A percentile compares a stretch with the other conserved stretches of the same genome.
phyloP scores from a whole-genome alignment of 345 rosid species.

The Pistacia vera region DNA sequence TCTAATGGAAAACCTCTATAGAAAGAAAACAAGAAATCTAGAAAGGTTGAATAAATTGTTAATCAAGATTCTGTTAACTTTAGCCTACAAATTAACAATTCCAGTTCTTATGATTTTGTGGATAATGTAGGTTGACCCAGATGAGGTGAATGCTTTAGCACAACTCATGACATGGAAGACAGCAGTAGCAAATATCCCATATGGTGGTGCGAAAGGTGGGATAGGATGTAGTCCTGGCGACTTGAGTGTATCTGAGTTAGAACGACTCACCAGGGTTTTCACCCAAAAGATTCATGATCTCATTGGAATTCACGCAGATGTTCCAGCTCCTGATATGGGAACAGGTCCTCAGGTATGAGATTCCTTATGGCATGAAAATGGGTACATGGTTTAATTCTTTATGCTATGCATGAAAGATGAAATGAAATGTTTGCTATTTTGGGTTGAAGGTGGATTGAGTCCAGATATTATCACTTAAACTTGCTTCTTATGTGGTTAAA shows the following conservation, averaged over 20 bases:
- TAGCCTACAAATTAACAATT: background rate
- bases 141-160: constrained; percentile 95
- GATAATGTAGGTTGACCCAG: constrained; percentile 78
- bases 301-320: constrained; percentile 86
- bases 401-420: background rate
- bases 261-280: constrained; percentile 90
- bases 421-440: background rate
- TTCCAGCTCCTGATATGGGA: constrained; percentile 99
- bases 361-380: background rate
- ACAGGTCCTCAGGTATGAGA: constrained; percentile 83
- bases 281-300: constrained; percentile 95
- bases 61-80: background rate
- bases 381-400: background rate
- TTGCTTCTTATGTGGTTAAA: constrained; percentile 21
- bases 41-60: background rate
- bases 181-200: constrained; percentile 94
- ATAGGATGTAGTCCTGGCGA: constrained; percentile 83
- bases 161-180: constrained; percentile 99
- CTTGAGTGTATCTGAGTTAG: constrained; percentile 71
- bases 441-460: background rate
- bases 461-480: background rate
- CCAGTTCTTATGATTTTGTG: constrained; percentile 14
- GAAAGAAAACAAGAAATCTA: background rate
- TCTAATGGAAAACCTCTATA: background rate
- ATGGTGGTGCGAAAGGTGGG: constrained; percentile 98